phyloP scores from a whole-genome alignment of 441 rosid species.

The Raphanus hybrid region DNA sequence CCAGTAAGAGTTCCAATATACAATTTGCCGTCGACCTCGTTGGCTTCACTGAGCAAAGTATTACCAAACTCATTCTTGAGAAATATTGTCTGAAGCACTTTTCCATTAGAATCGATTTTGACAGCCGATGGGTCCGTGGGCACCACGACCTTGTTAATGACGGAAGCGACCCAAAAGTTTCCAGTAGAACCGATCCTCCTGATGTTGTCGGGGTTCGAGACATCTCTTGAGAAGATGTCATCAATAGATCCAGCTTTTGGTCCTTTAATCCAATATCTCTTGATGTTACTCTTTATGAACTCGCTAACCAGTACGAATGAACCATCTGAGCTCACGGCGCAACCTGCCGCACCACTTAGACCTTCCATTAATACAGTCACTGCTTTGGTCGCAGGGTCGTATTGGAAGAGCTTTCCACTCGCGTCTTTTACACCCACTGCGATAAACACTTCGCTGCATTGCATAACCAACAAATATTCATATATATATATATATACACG shows the following conservation, averaged over 20 bases:
- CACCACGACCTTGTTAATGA: constrained; percentile 27
- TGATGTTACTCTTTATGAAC: constrained; percentile 27
- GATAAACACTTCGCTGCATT: constrained; percentile 26
- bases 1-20: constrained; percentile 41
- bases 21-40: constrained; percentile 33
- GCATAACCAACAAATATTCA: constrained; percentile 5
- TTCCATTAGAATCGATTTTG: constrained; percentile 31
- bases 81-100: constrained; percentile 37
- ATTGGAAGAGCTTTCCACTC: constrained; percentile 38
- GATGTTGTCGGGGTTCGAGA: constrained; percentile 44
- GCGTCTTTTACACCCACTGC: constrained; percentile 37
- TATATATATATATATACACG: background rate
- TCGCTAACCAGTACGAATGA: constrained; percentile 43
- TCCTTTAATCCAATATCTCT: constrained; percentile 43
- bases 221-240: constrained; percentile 24
- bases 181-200: constrained; percentile 37
- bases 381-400: constrained; percentile 36
- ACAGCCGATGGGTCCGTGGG: constrained; percentile 38
- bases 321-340: constrained; percentile 45
- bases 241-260: constrained; percentile 37
- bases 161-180: constrained; percentile 43
- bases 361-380: constrained; percentile 35
- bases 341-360: constrained; percentile 39
- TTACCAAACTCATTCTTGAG: constrained; percentile 39
- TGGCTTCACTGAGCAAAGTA: constrained; percentile 41